Evolutionary conservation across 139 green algal species (phyloP).

Genomic region (Gonium pectorale): DNA sequence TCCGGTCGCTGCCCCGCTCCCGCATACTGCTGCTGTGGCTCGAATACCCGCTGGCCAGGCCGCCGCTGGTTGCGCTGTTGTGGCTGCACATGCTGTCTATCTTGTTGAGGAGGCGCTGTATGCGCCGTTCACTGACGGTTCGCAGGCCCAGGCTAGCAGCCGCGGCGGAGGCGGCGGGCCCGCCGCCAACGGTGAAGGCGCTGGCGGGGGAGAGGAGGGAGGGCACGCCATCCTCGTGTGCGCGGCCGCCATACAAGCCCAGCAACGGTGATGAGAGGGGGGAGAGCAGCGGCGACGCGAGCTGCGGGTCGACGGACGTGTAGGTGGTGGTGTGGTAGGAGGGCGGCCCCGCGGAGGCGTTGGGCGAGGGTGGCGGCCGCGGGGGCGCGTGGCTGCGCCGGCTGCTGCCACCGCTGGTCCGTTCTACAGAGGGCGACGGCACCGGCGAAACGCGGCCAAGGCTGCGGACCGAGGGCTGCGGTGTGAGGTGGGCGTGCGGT

Average conservation of each 20-base stretch:
- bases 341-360: background rate
- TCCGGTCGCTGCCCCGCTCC: background rate
- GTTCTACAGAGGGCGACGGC: background rate
- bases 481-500: too few species aligned
- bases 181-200: background rate
- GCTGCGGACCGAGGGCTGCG: background rate
- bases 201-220: background rate
- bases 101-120: constrained; percentile 32
- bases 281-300: background rate
- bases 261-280: background rate
- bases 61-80: background rate
- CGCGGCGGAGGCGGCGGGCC: background rate
- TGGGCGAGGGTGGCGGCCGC: background rate
- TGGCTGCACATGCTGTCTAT: constrained; percentile 42
- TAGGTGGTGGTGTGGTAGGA: background rate
- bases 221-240: too few species aligned
- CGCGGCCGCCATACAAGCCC: too few species aligned
- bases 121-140: background rate
- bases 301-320: background rate
- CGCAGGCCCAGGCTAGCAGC: background rate
- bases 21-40: background rate
- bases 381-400: background rate
- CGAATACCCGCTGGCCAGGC: background rate
- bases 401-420: background rate
- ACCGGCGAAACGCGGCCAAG: background rate